phyloP scores from a whole-genome alignment of 2,329 filamentous ascomycete species.

The Fusarium succisae region DNA sequence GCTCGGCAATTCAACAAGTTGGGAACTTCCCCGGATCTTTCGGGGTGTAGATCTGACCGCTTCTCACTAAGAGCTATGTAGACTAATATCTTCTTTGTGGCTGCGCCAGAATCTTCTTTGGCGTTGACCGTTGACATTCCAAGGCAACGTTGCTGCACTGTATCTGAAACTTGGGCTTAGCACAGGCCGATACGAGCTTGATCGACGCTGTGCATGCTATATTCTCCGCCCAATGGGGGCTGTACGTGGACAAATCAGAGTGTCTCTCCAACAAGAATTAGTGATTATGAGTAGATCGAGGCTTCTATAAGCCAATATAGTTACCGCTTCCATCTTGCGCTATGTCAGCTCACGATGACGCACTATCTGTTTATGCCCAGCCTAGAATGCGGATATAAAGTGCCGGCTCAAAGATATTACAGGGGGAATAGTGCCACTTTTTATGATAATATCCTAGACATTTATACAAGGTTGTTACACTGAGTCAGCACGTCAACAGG shows the following conservation, averaged over 20 bases:
- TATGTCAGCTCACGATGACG: slow-evolving; percentile 15
- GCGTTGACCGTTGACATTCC: not conserved
- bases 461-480: not conserved
- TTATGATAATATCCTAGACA: not conserved
- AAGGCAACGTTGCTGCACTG: slow-evolving; percentile 16
- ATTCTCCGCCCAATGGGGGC: not conserved
- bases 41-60: not conserved
- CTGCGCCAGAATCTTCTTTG: slow-evolving; percentile 3
- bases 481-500: not conserved
- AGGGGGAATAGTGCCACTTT: not conserved
- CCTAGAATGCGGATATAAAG: not conserved
- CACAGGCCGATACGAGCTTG: slow-evolving; percentile 1
- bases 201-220: not conserved
- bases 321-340: not conserved
- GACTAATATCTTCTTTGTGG: not conserved
- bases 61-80: not conserved
- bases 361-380: not conserved
- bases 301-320: not conserved
- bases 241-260: not conserved
- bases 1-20: not conserved
- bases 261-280: not conserved
- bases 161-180: not conserved
- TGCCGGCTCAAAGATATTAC: not conserved
- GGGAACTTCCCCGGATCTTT: not conserved
- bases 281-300: not conserved